Evolutionary conservation across 441 rosid species (phyloP).

Genomic region (Theobroma grandiflorum): DNA sequence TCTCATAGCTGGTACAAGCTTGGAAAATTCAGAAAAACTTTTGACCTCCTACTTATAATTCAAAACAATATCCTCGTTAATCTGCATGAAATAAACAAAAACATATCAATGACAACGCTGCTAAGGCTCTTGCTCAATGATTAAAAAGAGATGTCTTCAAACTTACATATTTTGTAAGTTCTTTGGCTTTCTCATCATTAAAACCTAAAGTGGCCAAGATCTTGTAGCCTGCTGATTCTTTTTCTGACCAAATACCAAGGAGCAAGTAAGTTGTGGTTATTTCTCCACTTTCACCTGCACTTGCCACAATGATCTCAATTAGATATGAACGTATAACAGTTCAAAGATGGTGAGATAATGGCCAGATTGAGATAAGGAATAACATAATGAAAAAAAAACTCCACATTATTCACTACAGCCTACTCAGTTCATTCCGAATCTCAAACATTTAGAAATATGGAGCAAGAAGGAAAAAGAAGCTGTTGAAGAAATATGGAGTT

Average conservation of each 20-base stretch:
- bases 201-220: slow-evolving; percentile 72
- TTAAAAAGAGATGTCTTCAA: background rate
- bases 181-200: slow-evolving; percentile 76
- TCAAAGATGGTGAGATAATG: background rate
- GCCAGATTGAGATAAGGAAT: background rate
- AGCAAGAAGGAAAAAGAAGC: background rate
- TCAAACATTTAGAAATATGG: slow-evolving; percentile 18
- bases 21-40: slow-evolving; percentile 5
- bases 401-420: background rate
- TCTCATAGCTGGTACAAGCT: background rate
- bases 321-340: background rate
- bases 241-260: slow-evolving; percentile 84
- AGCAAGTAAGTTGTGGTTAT: slow-evolving; percentile 75
- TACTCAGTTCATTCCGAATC: background rate
- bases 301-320: slow-evolving; percentile 19
- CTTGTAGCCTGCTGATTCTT: slow-evolving; percentile 76
- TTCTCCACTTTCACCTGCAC: slow-evolving; percentile 76
- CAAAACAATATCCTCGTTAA: slow-evolving; percentile 56
- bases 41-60: slow-evolving; percentile 49
- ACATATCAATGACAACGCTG: slow-evolving; percentile 18
- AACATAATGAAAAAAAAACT: background rate
- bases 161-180: slow-evolving; percentile 73
- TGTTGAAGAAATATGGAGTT: background rate
- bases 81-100: slow-evolving; percentile 49
- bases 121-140: background rate